These are phyloP conservation scores for Osmozyma mogii DNA, from an alignment of 805 yeast species.

Conservation along the genomic window DNA sequence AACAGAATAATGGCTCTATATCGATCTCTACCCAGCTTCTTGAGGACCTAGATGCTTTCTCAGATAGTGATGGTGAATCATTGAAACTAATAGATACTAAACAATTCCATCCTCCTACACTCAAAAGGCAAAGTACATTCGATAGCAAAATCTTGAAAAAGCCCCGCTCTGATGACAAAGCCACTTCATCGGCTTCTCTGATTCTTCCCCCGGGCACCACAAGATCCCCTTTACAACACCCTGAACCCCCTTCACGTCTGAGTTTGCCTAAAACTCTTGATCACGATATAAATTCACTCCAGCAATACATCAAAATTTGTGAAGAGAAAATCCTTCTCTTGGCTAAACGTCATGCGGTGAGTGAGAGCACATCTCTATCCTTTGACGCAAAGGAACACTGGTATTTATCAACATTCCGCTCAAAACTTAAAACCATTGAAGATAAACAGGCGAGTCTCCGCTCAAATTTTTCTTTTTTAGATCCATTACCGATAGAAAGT, in stretches of 20 bases:
- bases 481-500: slow-evolving; percentile 5
- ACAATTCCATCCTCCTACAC: slow-evolving; percentile 1
- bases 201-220: slow-evolving; percentile 1
- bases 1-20: background rate
- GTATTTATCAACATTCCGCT: slow-evolving; percentile 17
- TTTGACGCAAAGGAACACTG: slow-evolving; percentile 27
- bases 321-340: slow-evolving; percentile 22
- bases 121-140: background rate
- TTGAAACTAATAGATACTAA: slow-evolving; percentile 8
- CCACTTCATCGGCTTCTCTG: background rate
- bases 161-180: background rate
- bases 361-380: slow-evolving; percentile 31
- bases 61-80: slow-evolving; percentile 4
- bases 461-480: slow-evolving; percentile 9
- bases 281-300: too few relatives aligned
- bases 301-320: slow-evolving; percentile 16
- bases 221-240: slow-evolving; percentile 5
- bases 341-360: slow-evolving; percentile 21
- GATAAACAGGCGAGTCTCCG: slow-evolving; percentile 6
- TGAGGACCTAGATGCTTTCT: slow-evolving; percentile 1
- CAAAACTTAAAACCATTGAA: slow-evolving; percentile 16
- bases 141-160: background rate
- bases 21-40: background rate
- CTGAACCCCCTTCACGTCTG: background rate
- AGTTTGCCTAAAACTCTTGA: background rate